Base-by-base conservation (phyloP, 2,329 filamentous ascomycete genomes). In the Beauveria australis region DNA sequence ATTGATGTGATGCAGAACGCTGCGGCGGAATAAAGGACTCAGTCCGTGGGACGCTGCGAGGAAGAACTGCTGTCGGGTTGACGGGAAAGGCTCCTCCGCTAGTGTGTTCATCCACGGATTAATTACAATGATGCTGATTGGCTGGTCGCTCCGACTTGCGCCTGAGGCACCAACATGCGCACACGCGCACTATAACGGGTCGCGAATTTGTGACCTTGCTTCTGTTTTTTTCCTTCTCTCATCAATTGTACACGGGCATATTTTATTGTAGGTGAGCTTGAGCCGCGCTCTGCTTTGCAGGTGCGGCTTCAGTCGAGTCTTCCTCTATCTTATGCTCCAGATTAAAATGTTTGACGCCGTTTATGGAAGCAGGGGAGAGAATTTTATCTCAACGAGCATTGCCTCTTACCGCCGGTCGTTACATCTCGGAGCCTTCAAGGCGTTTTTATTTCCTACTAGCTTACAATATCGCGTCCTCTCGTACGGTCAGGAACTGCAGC, bases 401-500 rank as follows among this genome's bases (percentile, higher is more conserved):
- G 81, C 81, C 81, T 86, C 85, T 88, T 88, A 88, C 85, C 85
- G 85, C 82, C 85, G 84, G 84, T 84, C 80, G 85, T 86, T 78
- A 88, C 85, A 88, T 84, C 66, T 62, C 44, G 53, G 30, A 53
- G 48, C 40, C 47, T 37, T 37, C 1, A 37, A 18, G 48, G 37
- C 19, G 14, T 22, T 24, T 46, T 12, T 37, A 16, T 53, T 53
- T 37, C 41, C 33, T 9, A 43, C 10, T 59, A 53, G 49, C 49
- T 53, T 53, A 26, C 57, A 53, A n/a, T 28, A 9, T 53, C 10
- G 3, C n/a, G n/a, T 30, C 41, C 53, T 14, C 16, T n/a, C 46
- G 52, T 46, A 22, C 33, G n/a, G 44, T 26, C 78, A 96, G 26
- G 93, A 97, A 72, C 91, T 96, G 75, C 94, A 99, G 71, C 91